Evolutionary conservation across 1,139 yeast genomes (phyloP).

Genomic region (Candida labiduridarum): DNA sequence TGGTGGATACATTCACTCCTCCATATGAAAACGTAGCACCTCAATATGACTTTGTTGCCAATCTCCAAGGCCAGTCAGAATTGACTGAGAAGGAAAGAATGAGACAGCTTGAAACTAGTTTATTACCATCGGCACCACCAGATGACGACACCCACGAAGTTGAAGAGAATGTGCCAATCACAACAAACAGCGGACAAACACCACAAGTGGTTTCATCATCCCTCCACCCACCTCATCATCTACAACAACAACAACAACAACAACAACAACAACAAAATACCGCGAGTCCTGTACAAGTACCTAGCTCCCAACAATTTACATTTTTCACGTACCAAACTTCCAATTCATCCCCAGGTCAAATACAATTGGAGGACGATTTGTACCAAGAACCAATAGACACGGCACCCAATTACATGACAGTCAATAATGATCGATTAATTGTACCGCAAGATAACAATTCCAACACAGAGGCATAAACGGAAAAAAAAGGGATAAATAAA

Average conservation of each 20-base stretch:
- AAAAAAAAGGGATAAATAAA: background rate
- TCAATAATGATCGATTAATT: slow-evolving; percentile 29
- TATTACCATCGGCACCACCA: slow-evolving; percentile 65
- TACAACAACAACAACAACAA: background rate
- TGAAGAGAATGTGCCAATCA: background rate
- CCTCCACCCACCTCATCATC: background rate
- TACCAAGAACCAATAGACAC: slow-evolving; percentile 26
- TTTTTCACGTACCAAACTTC: slow-evolving; percentile 11
- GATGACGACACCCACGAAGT: slow-evolving; percentile 20
- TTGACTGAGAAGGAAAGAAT: slow-evolving; percentile 58
- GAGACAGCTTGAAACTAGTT: slow-evolving; percentile 54
- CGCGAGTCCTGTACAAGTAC: background rate
- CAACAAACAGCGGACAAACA: slow-evolving; percentile 1
- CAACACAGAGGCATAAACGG: slow-evolving; percentile 8
- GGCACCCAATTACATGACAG: slow-evolving; percentile 42
- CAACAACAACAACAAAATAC: background rate
- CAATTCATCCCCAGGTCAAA: slow-evolving; percentile 4
- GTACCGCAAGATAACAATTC: slow-evolving; percentile 11
- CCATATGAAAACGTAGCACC: slow-evolving; percentile 26
- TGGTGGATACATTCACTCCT: slow-evolving; percentile 21
- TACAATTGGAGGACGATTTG: slow-evolving; percentile 11
- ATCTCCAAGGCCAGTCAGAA: slow-evolving; percentile 18
- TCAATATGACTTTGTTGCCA: slow-evolving; percentile 20
- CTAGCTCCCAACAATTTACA: slow-evolving; percentile 6
- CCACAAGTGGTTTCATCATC: slow-evolving; percentile 4